Evolutionary conservation across 2,329 filamentous ascomycete species (phyloP).

Genomic region (Arthrobotrys sphaeroides): DNA sequence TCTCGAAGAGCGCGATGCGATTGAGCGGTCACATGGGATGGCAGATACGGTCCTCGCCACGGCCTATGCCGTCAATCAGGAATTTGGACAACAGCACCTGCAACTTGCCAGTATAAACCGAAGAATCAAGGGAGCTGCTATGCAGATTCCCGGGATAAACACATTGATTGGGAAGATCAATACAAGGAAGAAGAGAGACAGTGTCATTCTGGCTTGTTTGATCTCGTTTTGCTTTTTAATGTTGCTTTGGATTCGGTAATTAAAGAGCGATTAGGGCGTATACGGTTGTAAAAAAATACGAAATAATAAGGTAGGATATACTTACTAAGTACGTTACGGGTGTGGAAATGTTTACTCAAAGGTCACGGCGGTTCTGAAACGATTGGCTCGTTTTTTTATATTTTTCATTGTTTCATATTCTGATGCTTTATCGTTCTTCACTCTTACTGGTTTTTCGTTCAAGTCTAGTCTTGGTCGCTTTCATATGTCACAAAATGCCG

Average conservation of each 20-base stretch:
- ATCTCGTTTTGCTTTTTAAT: conserved; percentile 91
- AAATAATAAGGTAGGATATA: conserved; percentile 11
- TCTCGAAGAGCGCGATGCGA: conserved; percentile 83
- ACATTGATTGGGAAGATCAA: conserved; percentile 90
- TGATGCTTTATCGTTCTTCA: conserved; percentile 4
- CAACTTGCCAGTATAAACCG: conserved; percentile 87
- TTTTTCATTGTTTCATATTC: conserved; percentile 53
- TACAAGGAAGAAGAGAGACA: conserved; percentile 91
- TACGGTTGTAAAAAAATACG: conserved; percentile 7
- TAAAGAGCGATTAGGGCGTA: conserved; percentile 53
- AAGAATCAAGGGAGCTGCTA: conserved; percentile 86
- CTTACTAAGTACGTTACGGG: background rate
- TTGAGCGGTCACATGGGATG: conserved; percentile 90
- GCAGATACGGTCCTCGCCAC: conserved; percentile 91
- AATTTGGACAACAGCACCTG: conserved; percentile 85
- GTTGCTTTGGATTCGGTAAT: conserved; percentile 79
- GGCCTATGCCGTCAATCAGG: conserved; percentile 96
- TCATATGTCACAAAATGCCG: conserved; percentile 17
- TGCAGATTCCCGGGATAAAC: conserved; percentile 92
- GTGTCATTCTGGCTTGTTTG: conserved; percentile 89
- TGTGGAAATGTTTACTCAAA: background rate
- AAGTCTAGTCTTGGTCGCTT: background rate
- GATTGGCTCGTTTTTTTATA: conserved; percentile 27
- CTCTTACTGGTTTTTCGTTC: conserved; percentile 2
- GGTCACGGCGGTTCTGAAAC: background rate